phyloP scores from a whole-genome alignment of 2,329 filamentous ascomycete species.

The Aspergillus felis region DNA sequence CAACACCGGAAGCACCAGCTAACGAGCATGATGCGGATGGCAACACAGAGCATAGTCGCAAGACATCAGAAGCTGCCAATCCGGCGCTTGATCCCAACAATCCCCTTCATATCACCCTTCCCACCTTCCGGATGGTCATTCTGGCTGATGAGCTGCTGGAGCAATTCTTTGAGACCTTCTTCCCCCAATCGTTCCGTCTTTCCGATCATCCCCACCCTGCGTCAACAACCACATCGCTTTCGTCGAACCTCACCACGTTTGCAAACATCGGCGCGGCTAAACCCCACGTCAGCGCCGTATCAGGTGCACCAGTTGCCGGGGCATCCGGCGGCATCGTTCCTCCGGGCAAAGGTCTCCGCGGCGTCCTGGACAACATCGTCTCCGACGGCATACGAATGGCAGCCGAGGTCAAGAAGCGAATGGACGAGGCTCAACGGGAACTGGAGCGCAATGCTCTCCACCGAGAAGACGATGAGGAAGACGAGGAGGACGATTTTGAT shows the following conservation, averaged over 20 bases:
- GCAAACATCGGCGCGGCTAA: conserved; percentile 60
- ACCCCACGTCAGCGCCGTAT: conserved; percentile 34
- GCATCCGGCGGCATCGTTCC: conserved; percentile 58
- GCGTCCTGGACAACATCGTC: conserved; percentile 95
- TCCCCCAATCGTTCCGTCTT: conserved; percentile 87
- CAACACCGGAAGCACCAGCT: conserved; percentile 11
- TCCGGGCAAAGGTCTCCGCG: conserved; percentile 72
- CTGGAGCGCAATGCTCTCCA: conserved; percentile 74
- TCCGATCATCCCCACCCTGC: conserved; percentile 58
- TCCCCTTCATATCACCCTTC: conserved; percentile 90
- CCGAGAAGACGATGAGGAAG: conserved; percentile 65
- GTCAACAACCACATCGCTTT: conserved; percentile 47
- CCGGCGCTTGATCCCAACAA: conserved; percentile 87
- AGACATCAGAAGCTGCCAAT: conserved; percentile 75
- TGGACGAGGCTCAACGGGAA: conserved; percentile 94
- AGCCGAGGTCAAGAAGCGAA: conserved; percentile 81
- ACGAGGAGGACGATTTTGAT: conserved; percentile 66
- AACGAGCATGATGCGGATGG: conserved; percentile 18
- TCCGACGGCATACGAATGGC: conserved; percentile 96
- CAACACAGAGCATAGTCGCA: conserved; percentile 47
- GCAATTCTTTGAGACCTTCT: conserved; percentile 95
- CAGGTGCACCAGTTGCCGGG: conserved; percentile 42
- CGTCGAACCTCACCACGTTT: conserved; percentile 79
- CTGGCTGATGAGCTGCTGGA: conserved; percentile 93
- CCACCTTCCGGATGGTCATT: conserved; percentile 98